Evolutionary conservation across 192 early-diverging fungal genomes (phyloP), one percentile per base, ranked within the genome.

Genomic region (Physocladia obscura): DNA sequence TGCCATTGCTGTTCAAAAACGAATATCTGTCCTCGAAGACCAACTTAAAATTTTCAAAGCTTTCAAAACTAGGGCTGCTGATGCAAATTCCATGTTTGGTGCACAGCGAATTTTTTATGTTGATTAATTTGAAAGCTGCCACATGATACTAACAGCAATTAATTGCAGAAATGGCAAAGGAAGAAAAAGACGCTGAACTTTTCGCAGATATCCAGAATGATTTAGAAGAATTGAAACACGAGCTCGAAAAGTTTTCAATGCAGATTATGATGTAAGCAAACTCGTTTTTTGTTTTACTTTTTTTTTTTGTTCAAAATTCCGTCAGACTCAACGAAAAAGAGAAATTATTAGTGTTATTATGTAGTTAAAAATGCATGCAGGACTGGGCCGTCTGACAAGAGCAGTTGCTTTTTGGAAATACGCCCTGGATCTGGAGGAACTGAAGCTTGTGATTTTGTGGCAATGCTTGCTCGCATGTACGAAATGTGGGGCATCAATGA

Each of bases 361-460:
- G n/a, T n/a, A n/a, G n/a, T n/a, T n/a, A n/a, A n/a, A 36, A 40
- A 15, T 44, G 8, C 40, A 8, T 44, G 40, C 34, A 79, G 77
- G 77, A 50, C 75, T n/a, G 71, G 72, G 4, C 74, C 78, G 22
- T 76, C 70, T 1, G 83, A 85, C 57, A 69, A 76, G 31, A 72
- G 67, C 57, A 78, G 79, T 27, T 85, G 83, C 49, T 85, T 85
- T 51, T 67, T 85, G 24, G 83, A 85, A 67, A 51, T 85, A 21
- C 67, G 77, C 27, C 81, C 83, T 24, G 83, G 83, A 2, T 64
- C 78, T 6, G 83, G 83, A 29, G 83, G 83, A 3, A 73, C 62
- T 6, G 83, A 85, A 65, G 32, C 79, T 6, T 83, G 81, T 47
- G 83, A 83, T 57, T 85, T 76, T 75, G 73, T 70, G 2, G 21